Conservation (phyloP, 2,329 filamentous ascomycete genomes). For the Fusarium citri region DNA sequence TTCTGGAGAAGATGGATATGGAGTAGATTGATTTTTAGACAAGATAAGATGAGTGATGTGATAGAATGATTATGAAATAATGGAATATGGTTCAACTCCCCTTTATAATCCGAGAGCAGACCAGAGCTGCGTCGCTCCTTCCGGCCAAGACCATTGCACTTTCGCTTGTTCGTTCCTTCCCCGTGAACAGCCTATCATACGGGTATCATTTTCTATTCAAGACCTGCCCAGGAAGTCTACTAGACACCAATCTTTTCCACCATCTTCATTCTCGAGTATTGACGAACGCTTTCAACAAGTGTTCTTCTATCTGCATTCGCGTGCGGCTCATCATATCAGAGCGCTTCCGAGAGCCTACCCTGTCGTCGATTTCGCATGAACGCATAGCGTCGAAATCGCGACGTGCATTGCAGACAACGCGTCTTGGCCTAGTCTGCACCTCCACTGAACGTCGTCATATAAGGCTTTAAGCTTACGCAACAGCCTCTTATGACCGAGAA, state of each 20-base stretch:
- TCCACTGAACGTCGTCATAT: not conserved
- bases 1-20: conserved; percentile 26
- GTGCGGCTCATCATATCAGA: not conserved
- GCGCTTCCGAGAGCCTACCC: not conserved
- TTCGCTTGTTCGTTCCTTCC: not conserved
- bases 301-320: not conserved
- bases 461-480: not conserved
- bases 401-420: not conserved
- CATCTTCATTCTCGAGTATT: not conserved
- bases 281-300: not conserved
- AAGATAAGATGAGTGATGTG: conserved; percentile 4
- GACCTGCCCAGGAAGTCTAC: not conserved
- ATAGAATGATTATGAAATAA: conserved; percentile 27
- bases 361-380: not conserved
- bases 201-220: accelerated
- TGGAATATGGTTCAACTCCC: conserved; percentile 5
- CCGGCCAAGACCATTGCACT: not conserved
- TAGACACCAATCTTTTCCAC: not conserved
- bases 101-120: not conserved
- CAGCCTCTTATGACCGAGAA: not conserved
- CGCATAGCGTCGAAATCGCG: not conserved
- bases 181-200: too few species aligned
- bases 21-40: conserved; percentile 30
- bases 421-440: not conserved
- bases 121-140: not conserved